Base-by-base conservation (phyloP, 306 rosid genomes). In the Prunus salicina region DNA sequence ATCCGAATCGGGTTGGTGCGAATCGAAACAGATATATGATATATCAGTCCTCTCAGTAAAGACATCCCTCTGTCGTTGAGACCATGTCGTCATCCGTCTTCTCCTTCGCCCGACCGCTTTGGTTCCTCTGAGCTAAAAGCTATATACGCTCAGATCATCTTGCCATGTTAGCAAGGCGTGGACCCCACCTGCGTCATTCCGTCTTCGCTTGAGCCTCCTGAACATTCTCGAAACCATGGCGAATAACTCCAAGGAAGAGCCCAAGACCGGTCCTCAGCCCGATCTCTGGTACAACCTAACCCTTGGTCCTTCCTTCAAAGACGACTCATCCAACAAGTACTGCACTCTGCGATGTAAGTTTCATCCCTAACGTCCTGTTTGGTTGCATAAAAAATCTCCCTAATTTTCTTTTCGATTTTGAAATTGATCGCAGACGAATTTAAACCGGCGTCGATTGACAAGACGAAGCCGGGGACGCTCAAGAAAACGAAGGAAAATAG, bases 391-490 rank as follows among this genome's bases (percentile, higher is more conserved):
- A 66, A 79, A 79, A 49, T 79, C 10, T 15, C 41, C 41, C 15
- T 41, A 28, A n/a, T 7, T 51, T 25, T 0, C 14, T 6, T 56
- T 67, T 58, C 5, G 5, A 20, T 49, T 67, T 73, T 28, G 51
- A 13, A 64, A 38, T 57, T 30, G 69, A 27, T 71, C 84, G 74
- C 70, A 94, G 98, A 91, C 80, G 98, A 91, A 77, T 91, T 91
- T 68, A 94, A 94, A 62, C 98, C 98, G 22, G 97, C 96, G 27
- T 94, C 98, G 22, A 94, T 91, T 27, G 98, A 94, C 69, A 91
- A 90, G 86, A 81, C 85, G 57, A 90, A 90, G 84, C 71, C 87
- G 14, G 98, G 97, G 79, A 81, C 84, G 63, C 79, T 94, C 52
- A 84, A 86, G 76, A 91, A 94, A 88, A 86, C 93, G 15, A 91